Evolutionary conservation across 305 asterid genomes (phyloP).

Genomic region (Fraxinus nigra): DNA sequence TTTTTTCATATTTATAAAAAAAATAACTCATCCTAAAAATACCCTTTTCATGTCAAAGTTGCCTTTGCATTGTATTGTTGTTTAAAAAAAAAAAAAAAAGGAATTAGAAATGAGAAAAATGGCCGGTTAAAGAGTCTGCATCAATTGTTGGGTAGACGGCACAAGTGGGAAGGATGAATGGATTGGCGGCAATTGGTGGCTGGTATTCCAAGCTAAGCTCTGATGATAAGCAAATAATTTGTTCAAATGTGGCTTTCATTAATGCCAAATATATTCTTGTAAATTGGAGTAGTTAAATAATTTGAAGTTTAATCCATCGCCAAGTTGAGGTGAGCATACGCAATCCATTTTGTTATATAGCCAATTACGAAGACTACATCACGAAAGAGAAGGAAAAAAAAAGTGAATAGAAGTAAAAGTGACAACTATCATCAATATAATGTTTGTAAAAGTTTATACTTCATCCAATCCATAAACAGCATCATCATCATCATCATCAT

Average conservation of each 20-base stretch:
- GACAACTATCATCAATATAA: too few relatives aligned
- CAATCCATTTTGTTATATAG: background rate
- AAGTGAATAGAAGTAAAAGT: background rate
- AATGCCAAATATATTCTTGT: background rate
- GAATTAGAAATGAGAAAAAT: background rate
- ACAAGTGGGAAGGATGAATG: slow-evolving; percentile 29
- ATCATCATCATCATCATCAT: too few relatives aligned
- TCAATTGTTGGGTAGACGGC: slow-evolving; percentile 26
- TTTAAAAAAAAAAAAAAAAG: background rate
- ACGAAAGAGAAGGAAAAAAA: background rate
- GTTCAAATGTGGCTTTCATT: background rate
- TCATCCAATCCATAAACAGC: too few relatives aligned
- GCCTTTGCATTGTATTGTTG: background rate
- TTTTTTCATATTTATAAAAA: too few relatives aligned
- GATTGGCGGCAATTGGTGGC: slow-evolving; percentile 34
- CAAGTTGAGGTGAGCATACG: background rate
- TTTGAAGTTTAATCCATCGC: background rate
- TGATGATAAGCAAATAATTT: background rate
- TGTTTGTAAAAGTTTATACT: too few relatives aligned
- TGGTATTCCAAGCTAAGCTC: slow-evolving; percentile 42
- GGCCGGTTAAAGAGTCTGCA: slow-evolving; percentile 38
- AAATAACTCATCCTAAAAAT: background rate
- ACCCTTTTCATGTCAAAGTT: background rate
- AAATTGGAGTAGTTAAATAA: background rate
- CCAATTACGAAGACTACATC: background rate